Evolutionary conservation across 352 stramenopile genomes (phyloP).

Genomic region (Phytophthora agathidicida): DNA sequence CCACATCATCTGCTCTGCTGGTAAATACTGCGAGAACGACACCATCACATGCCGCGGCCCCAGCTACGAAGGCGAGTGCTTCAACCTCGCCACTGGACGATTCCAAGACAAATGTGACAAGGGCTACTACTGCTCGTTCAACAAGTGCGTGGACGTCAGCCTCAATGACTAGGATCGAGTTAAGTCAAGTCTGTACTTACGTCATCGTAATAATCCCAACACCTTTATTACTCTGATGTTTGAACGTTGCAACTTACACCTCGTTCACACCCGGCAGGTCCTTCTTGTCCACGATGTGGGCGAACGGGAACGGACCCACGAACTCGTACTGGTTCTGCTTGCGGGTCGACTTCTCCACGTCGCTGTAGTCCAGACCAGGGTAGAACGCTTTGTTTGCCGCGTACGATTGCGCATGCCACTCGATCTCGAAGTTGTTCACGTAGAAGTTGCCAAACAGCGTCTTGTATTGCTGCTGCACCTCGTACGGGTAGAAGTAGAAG

Average conservation of each 20-base stretch:
- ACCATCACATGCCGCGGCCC: conserved; percentile 20
- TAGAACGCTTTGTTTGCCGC: conserved; percentile 55
- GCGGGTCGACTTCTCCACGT: conserved; percentile 62
- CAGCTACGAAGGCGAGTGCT: conserved; percentile 40
- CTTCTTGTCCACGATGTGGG: conserved; percentile 54
- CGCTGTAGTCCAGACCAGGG: conserved; percentile 62
- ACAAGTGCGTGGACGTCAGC: conserved; percentile 30
- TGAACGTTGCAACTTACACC: not conserved
- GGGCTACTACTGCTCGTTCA: conserved; percentile 31
- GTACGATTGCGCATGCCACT: conserved; percentile 75
- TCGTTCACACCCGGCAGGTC: conserved; percentile 28
- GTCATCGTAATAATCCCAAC: too few species aligned
- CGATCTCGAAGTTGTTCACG: conserved; percentile 73
- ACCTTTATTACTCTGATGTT: too few species aligned
- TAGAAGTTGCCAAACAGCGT: conserved; percentile 69
- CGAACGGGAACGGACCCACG: conserved; percentile 72
- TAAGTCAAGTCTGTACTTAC: conserved; percentile 5
- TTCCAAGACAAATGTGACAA: conserved; percentile 32
- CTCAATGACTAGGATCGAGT: conserved; percentile 7
- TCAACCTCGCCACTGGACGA: conserved; percentile 29
- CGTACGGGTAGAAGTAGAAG: conserved; percentile 82
- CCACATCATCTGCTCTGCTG: conserved; percentile 14
- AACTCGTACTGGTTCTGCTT: conserved; percentile 75
- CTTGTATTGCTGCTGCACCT: conserved; percentile 62
- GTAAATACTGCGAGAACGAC: conserved; percentile 31